Percentiles rank a stretch among this genome's conserved stretches.
phyloP scores from a whole-genome alignment of 2,329 filamentous ascomycete species.

The Pseudopithomyces maydicus region DNA sequence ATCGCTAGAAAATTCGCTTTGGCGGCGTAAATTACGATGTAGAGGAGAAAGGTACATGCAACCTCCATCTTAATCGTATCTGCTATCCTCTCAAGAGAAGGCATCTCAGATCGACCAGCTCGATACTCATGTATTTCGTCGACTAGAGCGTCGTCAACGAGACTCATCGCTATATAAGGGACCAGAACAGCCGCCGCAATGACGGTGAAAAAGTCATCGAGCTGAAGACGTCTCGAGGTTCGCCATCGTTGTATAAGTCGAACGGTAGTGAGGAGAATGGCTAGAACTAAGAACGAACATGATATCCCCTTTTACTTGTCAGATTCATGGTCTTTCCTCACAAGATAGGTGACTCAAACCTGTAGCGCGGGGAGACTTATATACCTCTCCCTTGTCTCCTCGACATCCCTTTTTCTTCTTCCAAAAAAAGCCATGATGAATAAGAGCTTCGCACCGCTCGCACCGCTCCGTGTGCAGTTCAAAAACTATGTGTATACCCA shows the following conservation, averaged over 20 bases:
- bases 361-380: background rate
- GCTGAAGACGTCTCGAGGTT: background rate
- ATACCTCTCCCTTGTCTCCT: background rate
- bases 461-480: too few species aligned
- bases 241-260: background rate
- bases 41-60: conserved; percentile 9
- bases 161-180: background rate
- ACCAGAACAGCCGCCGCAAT: background rate
- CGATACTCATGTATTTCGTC: background rate
- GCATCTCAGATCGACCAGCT: background rate
- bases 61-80: background rate
- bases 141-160: background rate
- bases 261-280: background rate
- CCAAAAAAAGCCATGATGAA: too few species aligned
- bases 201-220: background rate
- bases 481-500: too few species aligned
- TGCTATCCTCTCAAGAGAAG: background rate
- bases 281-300: background rate
- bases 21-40: conserved; percentile 8
- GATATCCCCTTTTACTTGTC: background rate
- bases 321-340: background rate
- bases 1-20: conserved; percentile 14
- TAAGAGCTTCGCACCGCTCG: too few species aligned
- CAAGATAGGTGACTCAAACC: background rate
- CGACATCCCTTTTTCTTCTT: background rate